Conservation (phyloP, 441 rosid genomes). For the Erodium chrysanthum region DNA sequence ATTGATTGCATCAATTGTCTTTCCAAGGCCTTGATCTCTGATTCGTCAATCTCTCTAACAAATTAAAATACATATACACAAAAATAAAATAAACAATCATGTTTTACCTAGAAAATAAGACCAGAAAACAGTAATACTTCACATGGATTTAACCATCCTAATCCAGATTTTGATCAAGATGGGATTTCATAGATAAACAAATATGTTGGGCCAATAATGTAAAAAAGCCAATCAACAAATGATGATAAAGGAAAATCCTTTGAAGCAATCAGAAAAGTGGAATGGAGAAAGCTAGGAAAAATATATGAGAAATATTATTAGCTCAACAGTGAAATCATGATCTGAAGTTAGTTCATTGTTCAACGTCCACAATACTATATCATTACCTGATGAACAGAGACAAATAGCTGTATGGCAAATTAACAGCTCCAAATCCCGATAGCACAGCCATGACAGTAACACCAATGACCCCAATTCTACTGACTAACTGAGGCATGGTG, state of each 20-base stretch:
- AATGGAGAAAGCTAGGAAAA: neutral
- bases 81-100: slow-evolving; percentile 15
- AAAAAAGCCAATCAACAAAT: neutral
- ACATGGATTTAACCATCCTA: neutral
- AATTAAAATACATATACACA: slow-evolving; percentile 10
- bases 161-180: neutral
- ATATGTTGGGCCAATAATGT: neutral
- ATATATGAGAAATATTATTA: neutral
- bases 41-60: slow-evolving; percentile 86
- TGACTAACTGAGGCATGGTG: slow-evolving; percentile 88
- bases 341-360: neutral
- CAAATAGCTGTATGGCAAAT: slow-evolving; percentile 92
- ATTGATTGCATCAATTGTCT: slow-evolving; percentile 95
- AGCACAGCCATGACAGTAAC: slow-evolving; percentile 97
- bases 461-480: slow-evolving; percentile 97
- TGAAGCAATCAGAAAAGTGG: neutral
- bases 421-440: slow-evolving; percentile 98
- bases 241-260: neutral
- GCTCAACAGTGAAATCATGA: neutral
- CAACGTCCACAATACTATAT: neutral
- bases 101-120: neutral
- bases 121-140: neutral
- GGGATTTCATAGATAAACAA: neutral
- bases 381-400: slow-evolving; percentile 77
- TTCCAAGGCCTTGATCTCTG: slow-evolving; percentile 85